These are phyloP conservation scores for Xanthoparmelia taractica DNA, from an alignment of 495 filamentous ascomycete species.

Conservation along the genomic window DNA sequence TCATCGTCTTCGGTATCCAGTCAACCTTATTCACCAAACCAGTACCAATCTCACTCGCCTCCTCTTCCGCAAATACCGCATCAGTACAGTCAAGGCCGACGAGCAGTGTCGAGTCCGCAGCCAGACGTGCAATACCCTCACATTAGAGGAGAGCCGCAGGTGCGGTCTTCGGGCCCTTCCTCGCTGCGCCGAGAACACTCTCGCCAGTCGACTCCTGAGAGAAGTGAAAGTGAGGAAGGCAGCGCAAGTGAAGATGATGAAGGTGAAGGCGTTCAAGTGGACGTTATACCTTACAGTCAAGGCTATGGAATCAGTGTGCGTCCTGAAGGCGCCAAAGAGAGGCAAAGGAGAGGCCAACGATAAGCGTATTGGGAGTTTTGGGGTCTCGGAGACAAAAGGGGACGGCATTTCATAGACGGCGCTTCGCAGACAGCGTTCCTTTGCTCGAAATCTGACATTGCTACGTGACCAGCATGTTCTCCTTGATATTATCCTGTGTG, in stretches of 20 bases:
- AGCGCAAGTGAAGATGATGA: conserved; percentile 29
- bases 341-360: conserved; percentile 12
- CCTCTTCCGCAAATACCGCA: conserved; percentile 28
- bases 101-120: conserved; percentile 28
- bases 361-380: conserved; percentile 9
- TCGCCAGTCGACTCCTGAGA: conserved; percentile 26
- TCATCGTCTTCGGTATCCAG: conserved; percentile 31
- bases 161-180: conserved; percentile 28
- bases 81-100: conserved; percentile 23
- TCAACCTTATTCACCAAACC: conserved; percentile 31
- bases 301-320: conserved; percentile 18
- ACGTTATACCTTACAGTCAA: conserved; percentile 19
- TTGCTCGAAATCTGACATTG: background rate
- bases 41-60: conserved; percentile 31
- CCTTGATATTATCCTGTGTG: conserved; percentile 33
- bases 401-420: background rate
- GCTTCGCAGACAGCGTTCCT: background rate
- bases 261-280: conserved; percentile 32
- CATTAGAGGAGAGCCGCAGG: conserved; percentile 14
- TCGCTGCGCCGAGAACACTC: conserved; percentile 25
- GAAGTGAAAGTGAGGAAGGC: conserved; percentile 23
- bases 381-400: background rate
- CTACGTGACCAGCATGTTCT: conserved; percentile 9
- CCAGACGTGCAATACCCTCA: conserved; percentile 23
- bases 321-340: conserved; percentile 10